These are phyloP conservation scores for Withania somnifera DNA, from an alignment of 305 asterid genomes.

Conservation along the genomic window DNA sequence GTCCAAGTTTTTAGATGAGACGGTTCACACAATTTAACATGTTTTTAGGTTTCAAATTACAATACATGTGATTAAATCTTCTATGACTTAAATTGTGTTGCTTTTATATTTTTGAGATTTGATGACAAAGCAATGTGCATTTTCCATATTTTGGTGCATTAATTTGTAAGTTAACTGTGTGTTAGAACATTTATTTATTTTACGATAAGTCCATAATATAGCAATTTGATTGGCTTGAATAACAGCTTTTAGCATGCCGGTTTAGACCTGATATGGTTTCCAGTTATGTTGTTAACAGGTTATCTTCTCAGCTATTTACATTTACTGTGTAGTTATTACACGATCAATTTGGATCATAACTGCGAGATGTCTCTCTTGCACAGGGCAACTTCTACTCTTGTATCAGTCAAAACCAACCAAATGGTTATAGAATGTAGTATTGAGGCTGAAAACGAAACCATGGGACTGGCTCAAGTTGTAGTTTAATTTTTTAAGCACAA, in stretches of 20 bases:
- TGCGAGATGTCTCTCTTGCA: background rate
- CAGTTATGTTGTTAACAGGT: background rate
- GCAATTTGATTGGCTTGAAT: background rate
- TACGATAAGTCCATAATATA: background rate
- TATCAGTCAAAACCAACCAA: background rate
- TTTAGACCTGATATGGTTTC: background rate
- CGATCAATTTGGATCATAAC: background rate
- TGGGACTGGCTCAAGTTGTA: background rate
- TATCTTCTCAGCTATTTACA: background rate
- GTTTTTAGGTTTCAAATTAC: background rate
- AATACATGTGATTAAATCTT: background rate
- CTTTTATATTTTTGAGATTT: background rate
- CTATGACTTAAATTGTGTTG: background rate
- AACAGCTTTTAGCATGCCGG: background rate
- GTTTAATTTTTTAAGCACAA: background rate
- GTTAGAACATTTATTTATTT: background rate
- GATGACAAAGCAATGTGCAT: background rate
- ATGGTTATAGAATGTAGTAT: background rate
- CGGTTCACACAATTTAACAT: background rate
- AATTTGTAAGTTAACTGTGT: background rate
- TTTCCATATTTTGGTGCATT: background rate
- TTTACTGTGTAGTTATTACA: background rate
- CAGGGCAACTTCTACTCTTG: background rate
- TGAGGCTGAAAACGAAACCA: background rate
- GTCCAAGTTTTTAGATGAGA: background rate